A percentile compares a stretch with the other conserved stretches of the same genome.
These are phyloP conservation scores for Arachis stenosperma DNA, from an alignment of 306 rosid species.

Conservation along the genomic window DNA sequence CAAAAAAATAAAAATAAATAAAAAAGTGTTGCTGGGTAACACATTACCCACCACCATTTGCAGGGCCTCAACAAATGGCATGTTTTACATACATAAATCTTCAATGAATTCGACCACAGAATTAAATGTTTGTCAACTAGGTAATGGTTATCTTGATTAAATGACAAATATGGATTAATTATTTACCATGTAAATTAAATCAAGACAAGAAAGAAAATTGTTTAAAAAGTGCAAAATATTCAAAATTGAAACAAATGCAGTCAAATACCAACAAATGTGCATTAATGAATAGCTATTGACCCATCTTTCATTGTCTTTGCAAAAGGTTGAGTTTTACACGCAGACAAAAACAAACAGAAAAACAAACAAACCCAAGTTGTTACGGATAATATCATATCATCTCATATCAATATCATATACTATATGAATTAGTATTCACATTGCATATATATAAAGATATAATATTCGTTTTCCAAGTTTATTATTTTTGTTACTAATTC, in stretches of 20 bases:
- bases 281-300: slow-evolving; percentile 8
- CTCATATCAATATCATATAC: not conserved
- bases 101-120: slow-evolving; percentile 36
- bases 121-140: slow-evolving; percentile 15
- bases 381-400: slow-evolving; percentile 4
- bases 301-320: slow-evolving; percentile 20
- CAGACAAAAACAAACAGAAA: slow-evolving; percentile 32
- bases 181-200: not conserved
- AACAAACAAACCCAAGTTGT: slow-evolving; percentile 17
- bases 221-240: not conserved
- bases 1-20: too few relatives aligned
- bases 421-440: not conserved
- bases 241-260: slow-evolving; percentile 18
- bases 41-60: slow-evolving; percentile 14
- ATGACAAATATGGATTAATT: slow-evolving; percentile 1
- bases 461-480: not conserved
- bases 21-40: not conserved
- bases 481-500: not conserved
- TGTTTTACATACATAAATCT: slow-evolving; percentile 11
- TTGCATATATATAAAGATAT: not conserved
- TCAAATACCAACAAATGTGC: slow-evolving; percentile 49
- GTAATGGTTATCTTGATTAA: not conserved
- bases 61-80: slow-evolving; percentile 45
- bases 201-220: too few relatives aligned
- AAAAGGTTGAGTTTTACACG: slow-evolving; percentile 16